A percentile compares a stretch with the other conserved stretches of the same genome.
Conservation (phyloP, 2,329 filamentous ascomycete species). For the Neofusicoccum umdonicola region DNA sequence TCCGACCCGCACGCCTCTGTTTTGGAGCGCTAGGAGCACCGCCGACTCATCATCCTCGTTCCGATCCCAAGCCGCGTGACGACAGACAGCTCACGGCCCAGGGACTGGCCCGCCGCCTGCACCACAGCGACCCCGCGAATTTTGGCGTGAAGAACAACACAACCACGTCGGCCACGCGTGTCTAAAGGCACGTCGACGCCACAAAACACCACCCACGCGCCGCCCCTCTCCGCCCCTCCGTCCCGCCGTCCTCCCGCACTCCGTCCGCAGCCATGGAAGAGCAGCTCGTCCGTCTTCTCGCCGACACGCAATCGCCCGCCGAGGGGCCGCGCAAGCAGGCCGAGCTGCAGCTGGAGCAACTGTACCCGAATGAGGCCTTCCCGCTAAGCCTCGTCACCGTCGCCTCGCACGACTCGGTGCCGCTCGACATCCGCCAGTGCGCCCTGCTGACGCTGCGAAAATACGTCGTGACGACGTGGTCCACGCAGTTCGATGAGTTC, state of each 20-base stretch:
- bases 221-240: background rate
- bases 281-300: constrained; percentile 82
- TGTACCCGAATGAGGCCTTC: constrained; percentile 68
- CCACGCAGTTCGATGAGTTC: constrained; percentile 69
- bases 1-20: background rate
- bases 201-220: background rate
- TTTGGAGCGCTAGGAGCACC: background rate
- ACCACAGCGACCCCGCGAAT: constrained; percentile 12
- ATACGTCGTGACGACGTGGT: constrained; percentile 86
- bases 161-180: constrained; percentile 15
- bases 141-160: constrained; percentile 2
- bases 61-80: constrained; percentile 8
- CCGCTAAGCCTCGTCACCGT: constrained; percentile 78
- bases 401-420: constrained; percentile 71
- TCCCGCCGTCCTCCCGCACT: background rate
- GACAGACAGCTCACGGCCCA: constrained; percentile 5
- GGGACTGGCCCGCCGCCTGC: background rate
- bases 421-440: constrained; percentile 75
- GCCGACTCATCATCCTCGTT: constrained; percentile 13
- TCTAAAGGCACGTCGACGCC: constrained; percentile 19
- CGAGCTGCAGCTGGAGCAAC: constrained; percentile 74
- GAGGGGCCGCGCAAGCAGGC: constrained; percentile 79
- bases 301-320: constrained; percentile 76
- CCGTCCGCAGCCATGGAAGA: constrained; percentile 67
- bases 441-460: constrained; percentile 76